These are phyloP conservation scores for Fennellomyces sp. DNA, from an alignment of 371 early-diverging fungal species.

Conservation along the genomic window DNA sequence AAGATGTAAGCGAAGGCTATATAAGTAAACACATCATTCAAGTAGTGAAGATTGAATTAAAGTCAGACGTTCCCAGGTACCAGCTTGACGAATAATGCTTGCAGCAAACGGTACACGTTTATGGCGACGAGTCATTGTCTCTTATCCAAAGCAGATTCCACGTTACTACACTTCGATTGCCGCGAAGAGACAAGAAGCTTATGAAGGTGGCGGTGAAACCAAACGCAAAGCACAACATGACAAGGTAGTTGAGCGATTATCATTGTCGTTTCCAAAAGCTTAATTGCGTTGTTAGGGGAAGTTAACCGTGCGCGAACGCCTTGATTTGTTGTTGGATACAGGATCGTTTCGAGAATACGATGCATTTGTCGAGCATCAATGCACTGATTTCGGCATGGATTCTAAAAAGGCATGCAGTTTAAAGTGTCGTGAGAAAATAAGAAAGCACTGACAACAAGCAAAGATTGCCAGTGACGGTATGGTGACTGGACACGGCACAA, in stretches of 20 bases:
- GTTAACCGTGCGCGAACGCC: conserved; percentile 94
- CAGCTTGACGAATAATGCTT: no score
- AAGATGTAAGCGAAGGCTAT: no score
- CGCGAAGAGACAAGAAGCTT: conserved; percentile 75
- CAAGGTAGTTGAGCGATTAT: conserved; percentile 59
- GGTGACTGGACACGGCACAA: conserved; percentile 93
- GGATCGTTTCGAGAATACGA: conserved; percentile 93
- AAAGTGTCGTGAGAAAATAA: not conserved
- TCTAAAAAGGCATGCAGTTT: conserved; percentile 57
- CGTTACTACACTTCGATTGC: conserved; percentile 45
- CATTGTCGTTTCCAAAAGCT: not conserved
- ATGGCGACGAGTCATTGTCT: not conserved
- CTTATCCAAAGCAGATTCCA: not conserved
- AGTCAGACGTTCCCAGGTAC: no score
- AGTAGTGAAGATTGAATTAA: no score
- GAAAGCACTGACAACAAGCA: not conserved
- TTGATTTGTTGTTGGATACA: conserved; percentile 84
- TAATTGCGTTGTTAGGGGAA: conserved; percentile 70
- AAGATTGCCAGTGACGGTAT: conserved; percentile 94
- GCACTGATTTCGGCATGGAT: conserved; percentile 94
- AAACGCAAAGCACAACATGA: conserved; percentile 89
- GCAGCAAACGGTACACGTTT: not conserved
- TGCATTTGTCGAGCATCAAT: conserved; percentile 94
- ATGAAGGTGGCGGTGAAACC: conserved; percentile 83
- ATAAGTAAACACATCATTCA: no score